Evolutionary conservation across 352 stramenopile genomes (phyloP), one percentile per base, ranked within the genome.

Genomic region (Paralagenidium karlingii): DNA sequence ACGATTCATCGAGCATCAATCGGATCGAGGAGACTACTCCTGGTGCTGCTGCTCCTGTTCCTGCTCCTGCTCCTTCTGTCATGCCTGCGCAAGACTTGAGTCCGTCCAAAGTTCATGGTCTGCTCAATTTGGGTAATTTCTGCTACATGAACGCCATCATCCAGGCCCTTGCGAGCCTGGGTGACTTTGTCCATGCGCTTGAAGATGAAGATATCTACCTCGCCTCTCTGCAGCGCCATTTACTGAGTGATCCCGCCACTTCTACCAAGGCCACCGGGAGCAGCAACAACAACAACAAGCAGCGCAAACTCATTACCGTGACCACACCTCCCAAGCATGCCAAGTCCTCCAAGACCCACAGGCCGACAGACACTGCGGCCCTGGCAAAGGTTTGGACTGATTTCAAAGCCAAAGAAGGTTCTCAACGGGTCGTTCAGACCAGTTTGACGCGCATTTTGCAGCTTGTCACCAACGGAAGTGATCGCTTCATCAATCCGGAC

Each of bases 121-220:
- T 98, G 15, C 48, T 95, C 15, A 98, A 98, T 52, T 55, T 98
- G 12, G 93, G 93, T 40, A 89, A 94, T 45, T 89, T 82, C 43
- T 94, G 80, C 55, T 94, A 94, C 50, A 91, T 98, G 68, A 98
- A 98, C 55, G 80, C 82, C 10, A 96, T 97, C 18, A 46, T 97
- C 8, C 79, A 93, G 38, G 66, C 79, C 2, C 46, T 93, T 11
- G 61, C 76, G 11, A 59, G 61, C n/a, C 38, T 93, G 24, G 70
- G 74, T 18, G 71, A 64, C 5, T 93, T 93, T 39, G 41, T 40
- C 4, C 3, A 24, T 3, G 29, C 13, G 13, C 6, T 53, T n/a
- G n/a, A n/a, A n/a, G n/a, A n/a, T n/a, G 58, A 79, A 31, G 70
- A 81, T 8, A 75, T 63, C 38, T 21, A 86, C 12, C 19, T 85